Evolutionary conservation across 2,329 filamentous ascomycete genomes (phyloP).

Genomic region (Ascomycota sp.): DNA sequence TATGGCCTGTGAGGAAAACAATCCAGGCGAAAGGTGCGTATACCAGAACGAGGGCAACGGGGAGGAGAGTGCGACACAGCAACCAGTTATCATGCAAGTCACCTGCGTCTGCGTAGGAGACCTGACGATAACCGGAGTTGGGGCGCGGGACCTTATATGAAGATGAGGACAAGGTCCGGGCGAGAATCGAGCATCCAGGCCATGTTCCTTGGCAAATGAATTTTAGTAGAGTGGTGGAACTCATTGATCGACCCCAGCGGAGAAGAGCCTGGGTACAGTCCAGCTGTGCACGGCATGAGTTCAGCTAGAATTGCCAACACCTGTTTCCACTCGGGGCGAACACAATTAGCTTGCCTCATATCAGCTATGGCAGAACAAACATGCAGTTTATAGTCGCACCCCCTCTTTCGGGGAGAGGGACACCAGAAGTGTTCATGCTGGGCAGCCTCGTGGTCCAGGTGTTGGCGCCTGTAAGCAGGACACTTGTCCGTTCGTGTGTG

Average conservation of each 20-base stretch:
- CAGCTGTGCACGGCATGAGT: slow-evolving; percentile 2
- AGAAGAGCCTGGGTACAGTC: slow-evolving; percentile 1
- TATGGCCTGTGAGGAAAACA: no score
- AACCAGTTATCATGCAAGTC: background rate
- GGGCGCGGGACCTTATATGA: slow-evolving; percentile 6
- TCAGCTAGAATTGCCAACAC: slow-evolving; percentile 3
- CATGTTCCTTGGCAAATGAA: background rate
- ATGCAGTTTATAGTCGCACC: background rate
- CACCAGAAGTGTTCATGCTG: background rate
- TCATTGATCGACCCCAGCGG: slow-evolving; percentile 1
- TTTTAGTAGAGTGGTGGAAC: background rate
- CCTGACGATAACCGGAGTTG: slow-evolving; percentile 1
- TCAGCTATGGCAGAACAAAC: background rate
- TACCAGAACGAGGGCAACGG: no score
- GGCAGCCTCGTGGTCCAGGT: background rate
- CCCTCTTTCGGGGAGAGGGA: background rate
- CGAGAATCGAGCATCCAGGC: background rate
- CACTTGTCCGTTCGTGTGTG: no score
- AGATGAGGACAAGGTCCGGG: background rate
- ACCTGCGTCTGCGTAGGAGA: no score
- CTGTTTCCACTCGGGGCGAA: slow-evolving; percentile 1
- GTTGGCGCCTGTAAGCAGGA: no score
- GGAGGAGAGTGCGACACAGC: background rate
- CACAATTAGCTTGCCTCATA: slow-evolving; percentile 1
- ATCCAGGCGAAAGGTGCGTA: no score